These are phyloP conservation scores for Oxytropis ochrocephala DNA, from an alignment of 306 rosid species.

Conservation along the genomic window DNA sequence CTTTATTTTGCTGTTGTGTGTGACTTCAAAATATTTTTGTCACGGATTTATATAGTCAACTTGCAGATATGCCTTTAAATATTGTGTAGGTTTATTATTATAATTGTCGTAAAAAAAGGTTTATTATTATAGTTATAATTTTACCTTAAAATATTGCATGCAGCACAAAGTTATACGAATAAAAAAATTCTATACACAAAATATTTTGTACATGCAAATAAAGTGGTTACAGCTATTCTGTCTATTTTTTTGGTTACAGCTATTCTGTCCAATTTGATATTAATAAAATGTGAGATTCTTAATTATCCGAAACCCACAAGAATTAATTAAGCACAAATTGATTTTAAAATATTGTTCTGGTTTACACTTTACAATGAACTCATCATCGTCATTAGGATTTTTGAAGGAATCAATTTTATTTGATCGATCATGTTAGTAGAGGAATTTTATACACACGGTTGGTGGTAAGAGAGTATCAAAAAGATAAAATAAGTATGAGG, in stretches of 20 bases:
- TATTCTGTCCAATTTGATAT: background rate
- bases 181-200: background rate
- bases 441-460: conserved; percentile 1
- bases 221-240: background rate
- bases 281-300: background rate
- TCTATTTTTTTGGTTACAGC: too few species aligned
- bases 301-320: background rate
- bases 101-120: too few species aligned
- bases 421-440: background rate
- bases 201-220: background rate
- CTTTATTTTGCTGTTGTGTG: too few species aligned
- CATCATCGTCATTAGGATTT: too few species aligned
- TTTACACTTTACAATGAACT: background rate
- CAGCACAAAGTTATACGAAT: background rate
- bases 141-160: background rate
- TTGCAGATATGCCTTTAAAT: too few species aligned
- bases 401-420: conserved; percentile 11
- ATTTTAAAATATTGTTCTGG: background rate
- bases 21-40: too few species aligned
- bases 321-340: background rate
- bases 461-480: background rate
- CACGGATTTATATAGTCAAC: too few species aligned
- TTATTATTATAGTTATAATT: background rate
- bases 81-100: too few species aligned
- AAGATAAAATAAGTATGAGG: background rate